Evolutionary conservation across 192 early-diverging fungal genomes (phyloP), one percentile per base, ranked within the genome.

Genomic region (Haplosporangium gracile): DNA sequence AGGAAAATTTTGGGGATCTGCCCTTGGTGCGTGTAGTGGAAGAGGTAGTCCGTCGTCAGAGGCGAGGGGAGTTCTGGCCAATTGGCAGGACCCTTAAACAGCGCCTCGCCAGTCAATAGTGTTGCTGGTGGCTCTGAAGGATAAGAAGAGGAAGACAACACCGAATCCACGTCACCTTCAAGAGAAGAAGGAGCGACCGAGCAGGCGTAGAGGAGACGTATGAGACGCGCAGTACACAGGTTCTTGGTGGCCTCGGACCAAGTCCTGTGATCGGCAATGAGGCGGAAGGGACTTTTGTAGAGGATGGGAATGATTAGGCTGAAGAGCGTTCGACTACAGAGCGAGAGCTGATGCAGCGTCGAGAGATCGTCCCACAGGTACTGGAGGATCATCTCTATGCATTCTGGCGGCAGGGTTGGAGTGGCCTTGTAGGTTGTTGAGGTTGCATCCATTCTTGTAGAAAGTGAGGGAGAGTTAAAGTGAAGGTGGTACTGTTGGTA

Each of bases 41-140:
- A 83, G 13, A 83, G 72, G 34, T 83, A 83, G 34, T 83, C 82
- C n/a, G 69, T 77, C 3, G 82, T 75, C 65, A 83, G 39, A 0
- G 76, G 81, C 9, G 13, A 29, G 0, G 72, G 73, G 13, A 83
- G 24, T 47, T 51, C 26, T 73, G 74, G 16, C 20, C 43, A 42
- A 40, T 32, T 10, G 15, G 53, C 6, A 8, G 74, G 74, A 39
- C 60, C 60, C 11, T 65, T 65, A 29, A 65, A 65, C 60, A 65
- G 13, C 24, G 0, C 57, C 0, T 65, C 60, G 16, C 24, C 26
- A 57, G n/a, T 6, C 68, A 39, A 22, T 4, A 39, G 38, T 40
- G 32, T 70, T 26, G 10, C 26, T 22, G 69, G 22, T 32, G 9
- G 22, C 16, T 7, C 38, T 42, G 69, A 13, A 24, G 69, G 2